These are phyloP conservation scores for Suhomyces emberorum DNA, from an alignment of 805 yeast species.

Conservation along the genomic window DNA sequence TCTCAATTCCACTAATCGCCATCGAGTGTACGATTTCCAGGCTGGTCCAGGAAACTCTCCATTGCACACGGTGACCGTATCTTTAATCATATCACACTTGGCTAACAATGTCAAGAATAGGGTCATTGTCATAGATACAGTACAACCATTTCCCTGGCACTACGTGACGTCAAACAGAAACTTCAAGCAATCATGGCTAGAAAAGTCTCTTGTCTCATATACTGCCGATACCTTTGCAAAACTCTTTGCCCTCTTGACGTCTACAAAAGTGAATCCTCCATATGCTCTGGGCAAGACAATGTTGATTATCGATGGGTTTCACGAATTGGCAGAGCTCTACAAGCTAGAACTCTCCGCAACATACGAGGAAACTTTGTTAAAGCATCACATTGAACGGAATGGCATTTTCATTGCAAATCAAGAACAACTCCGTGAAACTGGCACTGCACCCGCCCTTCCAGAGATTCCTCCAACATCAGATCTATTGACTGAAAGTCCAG, in stretches of 20 bases:
- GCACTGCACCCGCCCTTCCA: slow-evolving; percentile 20
- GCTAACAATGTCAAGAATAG: slow-evolving; percentile 7
- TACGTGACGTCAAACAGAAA: slow-evolving; percentile 17
- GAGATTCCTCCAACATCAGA: slow-evolving; percentile 29
- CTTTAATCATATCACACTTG: slow-evolving; percentile 30
- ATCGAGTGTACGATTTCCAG: slow-evolving; percentile 35
- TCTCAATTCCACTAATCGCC: slow-evolving; percentile 10
- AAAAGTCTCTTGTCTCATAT: slow-evolving; percentile 12
- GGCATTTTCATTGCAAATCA: slow-evolving; percentile 15
- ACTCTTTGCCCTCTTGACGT: slow-evolving; percentile 19
- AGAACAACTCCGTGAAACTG: slow-evolving; percentile 21
- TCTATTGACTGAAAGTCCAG: slow-evolving; percentile 28
- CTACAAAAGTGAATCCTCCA: slow-evolving; percentile 7
- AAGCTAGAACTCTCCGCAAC: slow-evolving; percentile 29
- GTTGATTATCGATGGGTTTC: slow-evolving; percentile 29
- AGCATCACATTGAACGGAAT: slow-evolving; percentile 29
- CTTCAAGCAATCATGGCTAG: slow-evolving; percentile 21
- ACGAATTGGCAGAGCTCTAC: slow-evolving; percentile 35
- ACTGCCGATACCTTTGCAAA: slow-evolving; percentile 26
- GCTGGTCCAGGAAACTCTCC: slow-evolving; percentile 31
- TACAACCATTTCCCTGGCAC: slow-evolving; percentile 29
- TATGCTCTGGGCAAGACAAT: slow-evolving; percentile 13
- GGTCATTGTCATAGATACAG: slow-evolving; percentile 31
- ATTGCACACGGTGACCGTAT: slow-evolving; percentile 17
- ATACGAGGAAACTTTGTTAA: slow-evolving; percentile 32